Evolutionary conservation across 805 yeast species (phyloP).

Genomic region (Saccharomycopsis synnaedendra): DNA sequence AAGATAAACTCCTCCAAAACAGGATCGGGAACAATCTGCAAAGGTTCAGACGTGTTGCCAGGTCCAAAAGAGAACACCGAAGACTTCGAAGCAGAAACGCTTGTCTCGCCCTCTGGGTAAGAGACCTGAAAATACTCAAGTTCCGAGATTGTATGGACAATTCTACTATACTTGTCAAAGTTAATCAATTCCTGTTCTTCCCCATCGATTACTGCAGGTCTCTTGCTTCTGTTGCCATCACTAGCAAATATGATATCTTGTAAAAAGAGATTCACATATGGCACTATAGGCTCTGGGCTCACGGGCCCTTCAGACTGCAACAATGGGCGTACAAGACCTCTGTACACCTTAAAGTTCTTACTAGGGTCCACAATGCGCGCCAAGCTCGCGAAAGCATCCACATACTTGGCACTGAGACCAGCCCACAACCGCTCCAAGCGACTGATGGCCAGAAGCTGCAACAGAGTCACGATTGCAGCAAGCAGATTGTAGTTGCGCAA

Average conservation of each 20-base stretch:
- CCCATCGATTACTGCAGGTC: constrained; percentile 33
- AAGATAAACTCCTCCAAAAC: constrained; percentile 38
- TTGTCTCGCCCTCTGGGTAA: constrained; percentile 25
- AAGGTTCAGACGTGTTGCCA: constrained; percentile 23
- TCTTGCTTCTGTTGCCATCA: constrained; percentile 66
- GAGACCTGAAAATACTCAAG: constrained; percentile 59
- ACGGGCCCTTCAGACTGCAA: constrained; percentile 29
- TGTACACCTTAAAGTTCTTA: constrained; percentile 58
- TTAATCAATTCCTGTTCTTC: constrained; percentile 47
- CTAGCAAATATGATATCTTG: constrained; percentile 75
- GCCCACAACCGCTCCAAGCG: constrained; percentile 53
- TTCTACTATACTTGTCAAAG: constrained; percentile 61
- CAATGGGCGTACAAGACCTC: constrained; percentile 49
- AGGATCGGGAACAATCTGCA: constrained; percentile 34
- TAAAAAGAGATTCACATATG: constrained; percentile 61
- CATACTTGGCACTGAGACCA: constrained; percentile 45
- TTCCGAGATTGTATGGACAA: constrained; percentile 54
- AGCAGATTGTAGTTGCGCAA: constrained; percentile 68
- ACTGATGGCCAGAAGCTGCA: constrained; percentile 62
- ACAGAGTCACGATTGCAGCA: constrained; percentile 67
- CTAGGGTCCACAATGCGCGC: constrained; percentile 64
- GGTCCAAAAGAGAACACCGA: constrained; percentile 16
- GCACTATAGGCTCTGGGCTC: constrained; percentile 50
- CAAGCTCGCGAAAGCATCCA: constrained; percentile 50
- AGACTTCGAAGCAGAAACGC: constrained; percentile 4